These are phyloP conservation scores for Hibiscus mutabilis DNA, from an alignment of 345 rosid genomes.

Conservation along the genomic window DNA sequence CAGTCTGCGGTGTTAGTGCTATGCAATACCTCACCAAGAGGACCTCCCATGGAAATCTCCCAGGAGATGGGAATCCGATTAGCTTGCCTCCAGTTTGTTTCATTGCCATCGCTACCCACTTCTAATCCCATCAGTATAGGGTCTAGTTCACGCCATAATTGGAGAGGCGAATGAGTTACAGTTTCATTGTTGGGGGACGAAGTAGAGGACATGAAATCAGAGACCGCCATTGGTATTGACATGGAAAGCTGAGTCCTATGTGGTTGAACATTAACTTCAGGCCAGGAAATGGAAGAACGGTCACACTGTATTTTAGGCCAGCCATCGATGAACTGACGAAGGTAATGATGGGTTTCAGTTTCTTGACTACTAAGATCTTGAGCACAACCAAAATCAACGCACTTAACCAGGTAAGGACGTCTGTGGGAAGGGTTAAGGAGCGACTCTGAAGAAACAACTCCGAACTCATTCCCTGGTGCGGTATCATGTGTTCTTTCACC, in stretches of 20 bases:
- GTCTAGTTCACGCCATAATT: slow-evolving; percentile 34
- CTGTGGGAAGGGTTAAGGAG: slow-evolving; percentile 38
- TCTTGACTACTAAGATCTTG: slow-evolving; percentile 29
- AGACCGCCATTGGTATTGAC: slow-evolving; percentile 38
- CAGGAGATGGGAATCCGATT: slow-evolving; percentile 49
- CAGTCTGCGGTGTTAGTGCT: slow-evolving; percentile 15
- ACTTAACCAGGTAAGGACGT: slow-evolving; percentile 24
- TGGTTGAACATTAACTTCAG: slow-evolving; percentile 33
- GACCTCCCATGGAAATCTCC: slow-evolving; percentile 67
- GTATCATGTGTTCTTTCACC: slow-evolving; percentile 29
- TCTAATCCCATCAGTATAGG: slow-evolving; percentile 50
- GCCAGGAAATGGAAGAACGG: slow-evolving; percentile 35
- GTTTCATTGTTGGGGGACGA: slow-evolving; percentile 46
- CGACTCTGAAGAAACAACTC: slow-evolving; percentile 35
- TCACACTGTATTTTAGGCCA: slow-evolving; percentile 43
- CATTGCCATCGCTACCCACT: slow-evolving; percentile 28
- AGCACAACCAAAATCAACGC: slow-evolving; percentile 34
- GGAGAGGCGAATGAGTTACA: slow-evolving; percentile 31
- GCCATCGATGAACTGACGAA: slow-evolving; percentile 53
- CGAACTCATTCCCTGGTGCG: slow-evolving; percentile 25
- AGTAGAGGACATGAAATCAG: slow-evolving; percentile 45
- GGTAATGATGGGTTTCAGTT: slow-evolving; percentile 33
- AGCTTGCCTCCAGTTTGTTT: slow-evolving; percentile 31
- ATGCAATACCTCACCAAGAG: slow-evolving; percentile 66
- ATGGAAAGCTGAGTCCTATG: slow-evolving; percentile 59